Base-by-base conservation (phyloP, 1,284 basidiomycete species). In the Butyriboletus regius region DNA sequence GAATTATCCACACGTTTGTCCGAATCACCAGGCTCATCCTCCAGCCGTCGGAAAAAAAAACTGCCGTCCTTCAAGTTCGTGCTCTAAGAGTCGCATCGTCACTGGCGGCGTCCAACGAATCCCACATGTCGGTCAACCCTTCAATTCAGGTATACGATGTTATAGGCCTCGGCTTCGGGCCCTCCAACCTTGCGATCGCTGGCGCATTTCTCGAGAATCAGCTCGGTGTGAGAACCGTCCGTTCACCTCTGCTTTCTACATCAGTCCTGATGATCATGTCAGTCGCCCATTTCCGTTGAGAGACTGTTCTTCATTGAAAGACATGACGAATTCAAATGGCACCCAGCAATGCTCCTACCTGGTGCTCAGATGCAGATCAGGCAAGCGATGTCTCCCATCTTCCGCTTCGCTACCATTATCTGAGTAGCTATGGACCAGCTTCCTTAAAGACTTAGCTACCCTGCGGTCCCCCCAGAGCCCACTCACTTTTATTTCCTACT, bases 361-460 rank as follows among this genome's bases (percentile, higher is more conserved):
- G 76, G 75, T 34, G 72, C 75, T 32, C 71, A 69, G 33, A 82
- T 82, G 79, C 79, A 82, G 60, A 81, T 81, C 47, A 76, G 74
- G 77, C 71, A 49, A 48, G 67, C 56, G 7, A 51, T 43, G 28
- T 35, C 20, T 35, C 34, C 22, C 26, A 20, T 39, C 24, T 26
- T 32, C 32, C 22, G 5, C 13, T 18, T 29, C 20, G 29, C 26
- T 20, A 28, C 20, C 47, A 17, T 45, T 28, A 32, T 38, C 52
- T 59, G 56, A 57, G 29, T 53, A 53, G 29, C 17, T 20, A 38
- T 18, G 39, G 31, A 43, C 29, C 48, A 79, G 73, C 64, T 81
- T 78, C 58, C 71, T 82, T 57, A 82, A 82, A 60, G 79, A 82
- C 59, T 69, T 81, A 3, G 79, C 76, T 2, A 82, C 79, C 1